A percentile compares a stretch with the other conserved stretches of the same genome.
Conservation (phyloP, 2,329 filamentous ascomycete species). For the Monosporascus sp. region DNA sequence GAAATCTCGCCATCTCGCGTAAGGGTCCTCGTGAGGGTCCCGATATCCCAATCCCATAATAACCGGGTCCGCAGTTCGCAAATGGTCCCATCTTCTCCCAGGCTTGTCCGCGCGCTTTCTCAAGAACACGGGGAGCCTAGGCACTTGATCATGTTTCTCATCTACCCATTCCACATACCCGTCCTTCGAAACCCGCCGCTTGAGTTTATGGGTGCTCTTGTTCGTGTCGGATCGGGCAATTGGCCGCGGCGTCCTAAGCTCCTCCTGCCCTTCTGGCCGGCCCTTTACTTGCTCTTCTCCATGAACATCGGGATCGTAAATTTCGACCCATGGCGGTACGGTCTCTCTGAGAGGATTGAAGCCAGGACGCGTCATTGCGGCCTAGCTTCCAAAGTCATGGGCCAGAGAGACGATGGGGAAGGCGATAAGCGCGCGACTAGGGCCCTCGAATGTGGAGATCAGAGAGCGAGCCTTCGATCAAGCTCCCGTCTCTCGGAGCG, state of each 20-base stretch:
- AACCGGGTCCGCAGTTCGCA: slow-evolving; percentile 54
- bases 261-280: not conserved
- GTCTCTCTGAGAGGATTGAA: slow-evolving; percentile 21
- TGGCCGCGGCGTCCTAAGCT: slow-evolving; percentile 15
- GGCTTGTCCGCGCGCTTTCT: slow-evolving; percentile 41
- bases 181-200: slow-evolving; percentile 27
- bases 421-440: not conserved
- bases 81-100: slow-evolving; percentile 55
- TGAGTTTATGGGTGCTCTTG: slow-evolving; percentile 20
- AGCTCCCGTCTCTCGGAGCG: not conserved
- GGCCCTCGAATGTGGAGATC: not conserved
- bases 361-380: slow-evolving; percentile 18
- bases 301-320: slow-evolving; percentile 24
- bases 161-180: slow-evolving; percentile 30
- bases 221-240: slow-evolving; percentile 19
- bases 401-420: slow-evolving; percentile 3
- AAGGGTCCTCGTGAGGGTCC: slow-evolving; percentile 34
- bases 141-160: slow-evolving; percentile 24
- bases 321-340: slow-evolving; percentile 26
- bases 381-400: slow-evolving; percentile 11
- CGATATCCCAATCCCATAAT: slow-evolving; percentile 46
- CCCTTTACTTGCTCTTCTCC: slow-evolving; percentile 12
- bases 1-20: slow-evolving; percentile 47
- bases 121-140: slow-evolving; percentile 40
- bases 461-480: not conserved